Evolutionary conservation across 805 yeast genomes (phyloP), one percentile per base, ranked within the genome.

Genomic region (Spathaspora sp.): DNA sequence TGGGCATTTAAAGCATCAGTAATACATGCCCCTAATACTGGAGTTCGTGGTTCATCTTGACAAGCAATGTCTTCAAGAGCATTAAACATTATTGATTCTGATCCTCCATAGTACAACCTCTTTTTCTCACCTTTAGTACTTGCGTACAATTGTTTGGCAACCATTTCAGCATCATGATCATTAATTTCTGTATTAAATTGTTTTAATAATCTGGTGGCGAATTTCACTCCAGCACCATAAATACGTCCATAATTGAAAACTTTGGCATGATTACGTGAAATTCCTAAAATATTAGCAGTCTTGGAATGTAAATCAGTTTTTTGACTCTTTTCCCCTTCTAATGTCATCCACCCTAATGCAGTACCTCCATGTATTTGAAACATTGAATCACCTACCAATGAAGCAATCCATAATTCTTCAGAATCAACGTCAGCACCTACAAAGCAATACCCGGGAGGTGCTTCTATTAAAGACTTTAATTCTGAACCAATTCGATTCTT

Each of bases 351-450:
- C 0, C 98, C 97, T 50, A 96, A 79, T 0, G 98, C 96, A 0
- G 98, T 90, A 12, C 96, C 96, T 5, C 99, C 99, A 66, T 94
- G 99, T 20, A 88, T 72, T 32, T 86, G 82, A 68, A 93, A 89
- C 49, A 86, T 81, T 0, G 98, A 85, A 65, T 94, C 99, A 2
- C 99, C 97, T 31, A 93, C 85, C 20, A 96, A 71, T 17, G 97
- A 87, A 0, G 99, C 99, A 58, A 94, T 94, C 99, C 99, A 94
- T 43, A 94, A 75, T 64, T 94, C 99, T 64, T 94, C 99, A 39
- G 97, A 89, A 67, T 94, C 99, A 8, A 94, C 99, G 73, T 94
- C 99, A 0, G 99, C 99, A 9, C 99, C 99, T 8, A 94, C 96
- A 70, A 94, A 88, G 38, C 81, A 80, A 64, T 92, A 94, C 0